Conservation (phyloP, 345 rosid species). For the Eucalyptus leucophloia region DNA sequence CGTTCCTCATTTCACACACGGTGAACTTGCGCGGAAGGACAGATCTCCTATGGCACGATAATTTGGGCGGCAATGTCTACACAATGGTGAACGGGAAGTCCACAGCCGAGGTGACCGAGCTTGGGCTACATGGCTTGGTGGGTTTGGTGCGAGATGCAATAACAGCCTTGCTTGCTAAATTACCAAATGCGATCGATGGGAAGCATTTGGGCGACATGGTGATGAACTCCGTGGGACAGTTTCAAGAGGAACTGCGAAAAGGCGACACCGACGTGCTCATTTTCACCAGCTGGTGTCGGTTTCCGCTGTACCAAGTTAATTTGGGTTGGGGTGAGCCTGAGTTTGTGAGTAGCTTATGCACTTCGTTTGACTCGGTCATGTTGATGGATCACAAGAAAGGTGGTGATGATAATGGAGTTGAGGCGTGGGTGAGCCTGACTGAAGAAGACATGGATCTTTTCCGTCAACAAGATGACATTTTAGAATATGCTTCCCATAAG, state of each 20-base stretch:
- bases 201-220: neutral
- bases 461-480: neutral
- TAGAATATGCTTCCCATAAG: neutral
- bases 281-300: neutral
- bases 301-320: neutral
- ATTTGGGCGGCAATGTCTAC: neutral
- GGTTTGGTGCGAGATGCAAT: neutral
- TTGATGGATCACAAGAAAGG: neutral
- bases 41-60: neutral
- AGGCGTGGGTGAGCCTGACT: slow-evolving; percentile 32
- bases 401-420: slow-evolving; percentile 3
- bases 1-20: neutral
- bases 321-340: neutral
- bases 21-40: neutral
- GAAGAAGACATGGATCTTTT: neutral
- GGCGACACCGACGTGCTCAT: neutral
- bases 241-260: neutral
- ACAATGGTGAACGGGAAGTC: neutral
- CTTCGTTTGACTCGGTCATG: neutral
- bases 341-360: neutral
- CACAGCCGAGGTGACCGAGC: neutral
- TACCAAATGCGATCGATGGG: neutral
- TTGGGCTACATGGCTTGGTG: neutral
- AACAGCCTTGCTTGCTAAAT: neutral
- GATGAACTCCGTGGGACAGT: neutral